Evolutionary conservation across 768 basidiomycete species (phyloP), one percentile per base, ranked within the genome.

Genomic region (Nevesoporus exiguus): DNA sequence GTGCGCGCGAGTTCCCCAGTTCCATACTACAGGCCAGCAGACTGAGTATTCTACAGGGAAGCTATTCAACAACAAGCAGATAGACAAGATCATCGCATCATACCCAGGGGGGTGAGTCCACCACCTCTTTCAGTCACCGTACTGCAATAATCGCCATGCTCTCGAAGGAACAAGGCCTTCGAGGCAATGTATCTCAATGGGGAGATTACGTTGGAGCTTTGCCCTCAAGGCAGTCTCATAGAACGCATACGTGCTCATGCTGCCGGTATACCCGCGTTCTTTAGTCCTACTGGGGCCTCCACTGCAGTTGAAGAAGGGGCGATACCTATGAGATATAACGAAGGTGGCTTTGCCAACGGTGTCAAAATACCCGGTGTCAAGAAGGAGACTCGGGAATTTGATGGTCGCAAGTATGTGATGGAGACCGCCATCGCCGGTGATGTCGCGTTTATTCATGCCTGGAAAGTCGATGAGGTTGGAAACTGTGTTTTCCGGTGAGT

Each of bases 251-350:
- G 93, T 33, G 89, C 93, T 7, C 88, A 91, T 53, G 93, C 91
- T 9, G 89, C 91, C 11, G 93, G 93, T 47, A 92, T 93, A 55
- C 93, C 93, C 17, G 92, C 88, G n/a, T 93, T 97, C 76, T 95
- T 77, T 72, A 96, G 91, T 6, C 93, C 93, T 15, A 93, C 93
- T 0, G 93, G 94, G 15, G 90, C 90, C 8, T 81, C 80, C 21
- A 94, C 92, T 19, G 90, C 90, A 3, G 81, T 93, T 3, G 89
- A 94, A 69, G 74, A 83, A 44, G 92, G 92, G 2, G 70, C 79
- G 4, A 90, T 94, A 62, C 88, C 92, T 25, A 79, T 87, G 60
- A 80, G 85, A 22, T 93, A 91, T 70, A 86, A 88, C 47, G 76
- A 81, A 22, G 89, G 88, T 19, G 90, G 90, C n/a, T 77, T 83